Base-by-base conservation (phyloP, 1,139 yeast species). In the Debaryomycetaceae sp. region DNA sequence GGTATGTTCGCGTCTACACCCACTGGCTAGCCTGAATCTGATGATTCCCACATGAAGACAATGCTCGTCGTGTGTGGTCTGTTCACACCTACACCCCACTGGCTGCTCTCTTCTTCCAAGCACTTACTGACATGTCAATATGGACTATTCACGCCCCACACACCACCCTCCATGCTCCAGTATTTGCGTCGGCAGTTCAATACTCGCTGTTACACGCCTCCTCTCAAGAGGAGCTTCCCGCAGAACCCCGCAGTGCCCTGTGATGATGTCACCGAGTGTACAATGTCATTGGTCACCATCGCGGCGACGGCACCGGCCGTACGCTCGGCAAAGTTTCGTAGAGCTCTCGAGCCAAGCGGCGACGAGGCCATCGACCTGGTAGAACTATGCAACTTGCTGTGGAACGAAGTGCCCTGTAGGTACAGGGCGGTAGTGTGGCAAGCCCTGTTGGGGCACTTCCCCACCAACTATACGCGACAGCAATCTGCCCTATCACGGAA, bases 381-480 rank as follows among this genome's bases (percentile, higher is more conserved):
- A 25, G 90, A 79, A 27, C 62, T 90, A 33, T 70, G 85, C 37
- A 75, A 78, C 46, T 64, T 86, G 30, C 73, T 95, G 8, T 90
- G 98, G 98, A 81, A 87, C 41, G 98, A 98, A 1, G 73, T 92
- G 10, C 98, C 98, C 0, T 61, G 68, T 13, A 79, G 77, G 35
- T 62, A 87, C 34, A 63, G 97, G 34, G 86, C 97, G 0, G 57
- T 79, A 30, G 73, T 85, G 7, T 90, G 99, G 99, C 93, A 85
- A 51, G 57, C 86, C 18, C 54, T 90, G 27, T 63, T 87, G 29
- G 98, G 98, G 1, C 90, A 90, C 49, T 58, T 90, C 26, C 96
- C 98, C 2, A 74, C 93, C 2, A 90, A 86, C 46, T 69, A 77
- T 15, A 72, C 78, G 25, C 66, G 97, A 33, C 77, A 95, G 39